Base-by-base conservation (phyloP, 2,329 filamentous ascomycete genomes). In the Fusarium musae region DNA sequence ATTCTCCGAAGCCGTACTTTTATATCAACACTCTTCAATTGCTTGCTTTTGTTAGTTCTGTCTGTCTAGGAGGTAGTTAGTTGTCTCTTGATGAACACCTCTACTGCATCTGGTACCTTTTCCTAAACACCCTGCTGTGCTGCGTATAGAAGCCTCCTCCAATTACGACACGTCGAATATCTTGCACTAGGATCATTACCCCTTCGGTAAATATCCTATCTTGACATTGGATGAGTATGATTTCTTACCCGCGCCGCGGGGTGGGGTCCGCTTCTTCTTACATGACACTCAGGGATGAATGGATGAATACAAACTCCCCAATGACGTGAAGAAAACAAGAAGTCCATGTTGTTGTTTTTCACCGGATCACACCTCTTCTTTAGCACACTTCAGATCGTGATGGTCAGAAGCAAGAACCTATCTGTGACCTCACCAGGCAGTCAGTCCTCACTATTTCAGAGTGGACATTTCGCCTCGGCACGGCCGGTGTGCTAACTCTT, bases 231-330 rank as follows among this genome's bases (percentile, higher is more conserved):
- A 58, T 63, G 52, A 66, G 53, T 30, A 42, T 63, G 49, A 32
- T 64, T 63, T 66, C 49, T 47, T 70, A 54, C 66, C 66, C 58
- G 54, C 28, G 50, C 26, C 50, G 36, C 50, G 36, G 50, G 54
- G 66, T 61, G 61, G 61, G 70, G 54, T 60, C 66, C 61, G 44
- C 66, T 68, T 40, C 50, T 63, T 71, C 70, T 68, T 74, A 68
- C 66, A 73, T 73, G 58, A 69, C 64, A 57, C 43, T 47, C 57
- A 69, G 64, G 56, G 65, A 67, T 68, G 63, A 49, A 49, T 39
- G 64, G 42, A 59, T 68, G 64, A 44, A 68, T 52, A 17, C 23
- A 59, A 56, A 50, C 32, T 37, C 42, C 42, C 56, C 32, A 40
- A 43, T n/a, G 46, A 46, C n/a, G 50, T 36, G 39, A 42, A 28